Percentiles rank a stretch among this genome's conserved stretches.
These are phyloP conservation scores for Suillus weaverae DNA, from an alignment of 768 basidiomycete species.

Conservation along the genomic window DNA sequence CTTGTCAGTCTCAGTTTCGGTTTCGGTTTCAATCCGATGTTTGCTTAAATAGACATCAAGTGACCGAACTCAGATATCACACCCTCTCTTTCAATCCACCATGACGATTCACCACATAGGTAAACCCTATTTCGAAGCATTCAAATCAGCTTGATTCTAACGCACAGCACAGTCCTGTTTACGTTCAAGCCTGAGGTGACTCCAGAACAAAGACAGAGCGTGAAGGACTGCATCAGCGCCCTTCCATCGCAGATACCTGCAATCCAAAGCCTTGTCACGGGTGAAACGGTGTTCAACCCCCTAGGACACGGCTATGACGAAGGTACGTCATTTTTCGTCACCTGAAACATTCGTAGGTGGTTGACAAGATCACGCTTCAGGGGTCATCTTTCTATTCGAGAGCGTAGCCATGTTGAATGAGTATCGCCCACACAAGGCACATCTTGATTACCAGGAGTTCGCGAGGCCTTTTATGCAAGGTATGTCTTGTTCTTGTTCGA, in stretches of 20 bases:
- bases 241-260: constrained; percentile 21
- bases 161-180: constrained; percentile 16
- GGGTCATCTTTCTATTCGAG: constrained; percentile 25
- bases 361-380: constrained; percentile 7
- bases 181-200: constrained; percentile 22
- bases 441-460: constrained; percentile 10
- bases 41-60: not conserved
- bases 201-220: constrained; percentile 8
- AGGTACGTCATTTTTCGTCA: constrained; percentile 14
- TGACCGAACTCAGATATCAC: not conserved
- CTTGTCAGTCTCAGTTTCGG: not conserved
- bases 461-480: constrained; percentile 20
- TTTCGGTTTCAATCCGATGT: not conserved
- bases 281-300: constrained; percentile 18
- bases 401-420: constrained; percentile 13
- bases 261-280: constrained; percentile 16
- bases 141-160: not conserved
- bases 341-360: not conserved
- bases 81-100: not conserved
- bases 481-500: not conserved
- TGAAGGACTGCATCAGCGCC: constrained; percentile 5
- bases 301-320: constrained; percentile 24
- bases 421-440: constrained; percentile 18
- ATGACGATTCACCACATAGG: constrained; percentile 19
- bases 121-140: not conserved